A percentile compares a stretch with the other conserved stretches of the same genome.
phyloP scores from a whole-genome alignment of 441 rosid species.

The Pelargonium fulgidum region DNA sequence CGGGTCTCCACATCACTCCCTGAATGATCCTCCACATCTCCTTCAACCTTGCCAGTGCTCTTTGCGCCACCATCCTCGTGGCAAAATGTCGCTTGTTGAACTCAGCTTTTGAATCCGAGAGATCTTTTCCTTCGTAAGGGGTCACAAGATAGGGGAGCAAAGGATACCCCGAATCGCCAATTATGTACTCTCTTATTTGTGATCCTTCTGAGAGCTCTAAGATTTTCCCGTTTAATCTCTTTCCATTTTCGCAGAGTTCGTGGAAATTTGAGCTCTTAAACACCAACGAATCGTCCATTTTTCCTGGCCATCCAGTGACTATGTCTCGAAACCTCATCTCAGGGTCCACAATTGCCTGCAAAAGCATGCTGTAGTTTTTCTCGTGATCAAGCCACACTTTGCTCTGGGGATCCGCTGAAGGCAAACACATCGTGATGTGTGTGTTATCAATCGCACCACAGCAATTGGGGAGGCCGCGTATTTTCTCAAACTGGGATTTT shows the following conservation, averaged over 20 bases:
- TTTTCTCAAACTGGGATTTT: conserved; percentile 68
- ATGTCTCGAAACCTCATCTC: conserved; percentile 80
- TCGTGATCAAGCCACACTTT: conserved; percentile 63
- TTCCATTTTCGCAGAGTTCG: conserved; percentile 60
- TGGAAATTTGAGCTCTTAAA: conserved; percentile 61
- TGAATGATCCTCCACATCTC: conserved; percentile 82
- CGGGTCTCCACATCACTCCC: conserved; percentile 92
- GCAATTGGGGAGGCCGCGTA: conserved; percentile 69
- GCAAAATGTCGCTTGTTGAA: conserved; percentile 66
- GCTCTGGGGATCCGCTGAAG: conserved; percentile 56
- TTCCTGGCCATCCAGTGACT: conserved; percentile 81
- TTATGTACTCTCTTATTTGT: conserved; percentile 57
- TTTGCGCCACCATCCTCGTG: conserved; percentile 45
- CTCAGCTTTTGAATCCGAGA: conserved; percentile 39
- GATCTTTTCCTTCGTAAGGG: conserved; percentile 52
- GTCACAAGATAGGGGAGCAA: conserved; percentile 74
- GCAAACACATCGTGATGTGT: conserved; percentile 65
- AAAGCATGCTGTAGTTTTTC: conserved; percentile 73
- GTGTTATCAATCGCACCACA: conserved; percentile 81
- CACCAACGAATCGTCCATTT: conserved; percentile 53
- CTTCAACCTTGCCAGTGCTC: conserved; percentile 68
- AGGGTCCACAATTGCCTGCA: conserved; percentile 79
- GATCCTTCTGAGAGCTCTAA: conserved; percentile 40
- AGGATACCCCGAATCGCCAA: conserved; percentile 71
- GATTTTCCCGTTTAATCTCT: conserved; percentile 47